These are phyloP conservation scores for Russula abietina DNA, from an alignment of 768 basidiomycete genomes.

Conservation along the genomic window DNA sequence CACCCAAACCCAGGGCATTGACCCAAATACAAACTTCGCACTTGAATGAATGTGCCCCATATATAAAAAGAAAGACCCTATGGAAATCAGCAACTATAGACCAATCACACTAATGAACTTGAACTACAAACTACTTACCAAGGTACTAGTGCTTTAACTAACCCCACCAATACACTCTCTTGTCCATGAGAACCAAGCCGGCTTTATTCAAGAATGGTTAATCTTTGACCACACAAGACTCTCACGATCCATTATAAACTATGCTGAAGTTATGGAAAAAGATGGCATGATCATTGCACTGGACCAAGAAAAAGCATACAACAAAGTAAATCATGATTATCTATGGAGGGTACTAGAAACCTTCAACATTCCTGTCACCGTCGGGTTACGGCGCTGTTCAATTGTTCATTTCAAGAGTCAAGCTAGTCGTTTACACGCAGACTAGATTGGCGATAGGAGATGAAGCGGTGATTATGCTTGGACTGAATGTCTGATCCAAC, in stretches of 20 bases:
- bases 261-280: constrained; percentile 4
- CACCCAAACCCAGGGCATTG: neutral
- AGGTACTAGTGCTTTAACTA: neutral
- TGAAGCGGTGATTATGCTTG: too few relatives aligned
- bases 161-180: neutral
- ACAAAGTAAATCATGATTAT: constrained; percentile 22
- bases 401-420: too few relatives aligned
- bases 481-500: too few relatives aligned
- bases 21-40: constrained; percentile 23
- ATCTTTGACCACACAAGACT: constrained; percentile 4
- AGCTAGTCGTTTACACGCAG: too few relatives aligned
- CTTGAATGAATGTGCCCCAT: constrained; percentile 36
- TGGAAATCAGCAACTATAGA: neutral
- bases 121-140: constrained; percentile 33
- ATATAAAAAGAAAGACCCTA: constrained; percentile 36
- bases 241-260: neutral
- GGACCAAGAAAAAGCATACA: constrained; percentile 18
- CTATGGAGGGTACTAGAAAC: neutral
- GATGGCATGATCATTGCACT: neutral
- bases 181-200: neutral
- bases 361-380: neutral
- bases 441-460: too few relatives aligned
- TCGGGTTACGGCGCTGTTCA: too few relatives aligned
- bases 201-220: neutral
- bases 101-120: constrained; percentile 30